phyloP scores from a whole-genome alignment of 2,329 filamentous ascomycete species.

The Apiospora arundinis region DNA sequence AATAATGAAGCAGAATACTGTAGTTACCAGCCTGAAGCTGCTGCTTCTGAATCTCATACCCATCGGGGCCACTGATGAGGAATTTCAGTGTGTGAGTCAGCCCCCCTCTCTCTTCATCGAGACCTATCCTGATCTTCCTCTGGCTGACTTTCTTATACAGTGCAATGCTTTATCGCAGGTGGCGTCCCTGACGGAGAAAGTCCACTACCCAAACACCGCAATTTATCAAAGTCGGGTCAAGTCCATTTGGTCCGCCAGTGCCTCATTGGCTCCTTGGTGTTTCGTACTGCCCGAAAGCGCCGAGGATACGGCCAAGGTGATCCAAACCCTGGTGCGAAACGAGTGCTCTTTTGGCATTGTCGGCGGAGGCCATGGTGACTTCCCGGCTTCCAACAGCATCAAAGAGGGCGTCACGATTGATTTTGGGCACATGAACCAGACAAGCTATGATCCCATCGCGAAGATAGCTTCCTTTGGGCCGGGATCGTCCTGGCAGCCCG shows the following conservation, averaged over 20 bases:
- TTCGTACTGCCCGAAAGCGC: background rate
- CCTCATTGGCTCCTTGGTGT: background rate
- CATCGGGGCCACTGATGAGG: background rate
- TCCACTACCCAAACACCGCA: background rate
- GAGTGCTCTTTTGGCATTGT: background rate
- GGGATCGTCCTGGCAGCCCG: slow-evolving; percentile 33
- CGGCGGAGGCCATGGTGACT: background rate
- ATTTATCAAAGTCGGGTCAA: background rate
- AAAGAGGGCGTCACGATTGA: slow-evolving; percentile 27
- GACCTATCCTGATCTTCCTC: background rate
- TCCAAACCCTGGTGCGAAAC: background rate
- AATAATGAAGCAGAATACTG: background rate
- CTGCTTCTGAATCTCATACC: background rate
- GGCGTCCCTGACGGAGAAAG: background rate
- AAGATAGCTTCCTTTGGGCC: slow-evolving; percentile 39
- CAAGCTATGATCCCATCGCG: slow-evolving; percentile 37
- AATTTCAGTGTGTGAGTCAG: background rate
- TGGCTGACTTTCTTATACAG: background rate
- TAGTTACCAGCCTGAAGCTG: background rate
- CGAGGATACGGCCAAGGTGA: background rate
- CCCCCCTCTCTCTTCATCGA: background rate
- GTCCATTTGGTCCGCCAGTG: slow-evolving; percentile 1
- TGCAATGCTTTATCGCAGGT: background rate
- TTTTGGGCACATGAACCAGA: slow-evolving; percentile 36
- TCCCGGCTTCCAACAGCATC: slow-evolving; percentile 8